Evolutionary conservation across 441 rosid genomes (phyloP).

Genomic region (Dalechampia spathulata): DNA sequence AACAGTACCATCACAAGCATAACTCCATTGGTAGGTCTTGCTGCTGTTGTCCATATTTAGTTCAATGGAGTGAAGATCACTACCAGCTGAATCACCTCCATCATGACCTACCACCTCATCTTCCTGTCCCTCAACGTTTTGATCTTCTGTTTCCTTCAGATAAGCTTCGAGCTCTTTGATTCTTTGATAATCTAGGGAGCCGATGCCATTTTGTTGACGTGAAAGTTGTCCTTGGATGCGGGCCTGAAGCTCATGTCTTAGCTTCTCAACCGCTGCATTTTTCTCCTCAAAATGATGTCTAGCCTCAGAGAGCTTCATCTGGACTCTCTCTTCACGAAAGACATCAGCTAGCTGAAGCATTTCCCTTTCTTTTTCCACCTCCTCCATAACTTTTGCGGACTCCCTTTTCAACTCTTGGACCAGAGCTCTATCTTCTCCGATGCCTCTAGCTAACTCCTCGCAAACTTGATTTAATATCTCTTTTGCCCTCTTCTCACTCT

Average conservation of each 20-base stretch:
- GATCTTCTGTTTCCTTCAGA: slow-evolving; percentile 27
- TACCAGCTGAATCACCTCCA: slow-evolving; percentile 54
- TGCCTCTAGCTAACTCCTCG: slow-evolving; percentile 69
- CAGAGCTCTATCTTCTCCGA: slow-evolving; percentile 58
- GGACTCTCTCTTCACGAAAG: slow-evolving; percentile 85
- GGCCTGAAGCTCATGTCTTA: slow-evolving; percentile 55
- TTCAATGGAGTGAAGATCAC: slow-evolving; percentile 90
- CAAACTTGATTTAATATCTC: slow-evolving; percentile 77
- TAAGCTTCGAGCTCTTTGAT: slow-evolving; percentile 52
- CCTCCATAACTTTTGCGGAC: slow-evolving; percentile 48
- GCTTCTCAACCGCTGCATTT: slow-evolving; percentile 57
- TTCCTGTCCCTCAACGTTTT: slow-evolving; percentile 14
- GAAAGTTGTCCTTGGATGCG: slow-evolving; percentile 25
- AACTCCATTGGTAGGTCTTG: slow-evolving; percentile 78
- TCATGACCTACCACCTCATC: slow-evolving; percentile 15
- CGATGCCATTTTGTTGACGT: slow-evolving; percentile 24
- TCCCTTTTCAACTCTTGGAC: slow-evolving; percentile 52
- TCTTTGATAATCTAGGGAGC: slow-evolving; percentile 28
- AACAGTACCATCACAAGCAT: slow-evolving; percentile 30
- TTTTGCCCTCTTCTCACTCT: slow-evolving; percentile 76
- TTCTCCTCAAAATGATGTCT: slow-evolving; percentile 79
- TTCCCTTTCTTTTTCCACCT: slow-evolving; percentile 84
- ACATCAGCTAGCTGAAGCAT: slow-evolving; percentile 93
- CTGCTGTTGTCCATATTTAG: slow-evolving; percentile 62
- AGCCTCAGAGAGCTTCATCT: slow-evolving; percentile 91